Conservation (phyloP, 768 basidiomycete genomes). For the Termitomyces sp. region DNA sequence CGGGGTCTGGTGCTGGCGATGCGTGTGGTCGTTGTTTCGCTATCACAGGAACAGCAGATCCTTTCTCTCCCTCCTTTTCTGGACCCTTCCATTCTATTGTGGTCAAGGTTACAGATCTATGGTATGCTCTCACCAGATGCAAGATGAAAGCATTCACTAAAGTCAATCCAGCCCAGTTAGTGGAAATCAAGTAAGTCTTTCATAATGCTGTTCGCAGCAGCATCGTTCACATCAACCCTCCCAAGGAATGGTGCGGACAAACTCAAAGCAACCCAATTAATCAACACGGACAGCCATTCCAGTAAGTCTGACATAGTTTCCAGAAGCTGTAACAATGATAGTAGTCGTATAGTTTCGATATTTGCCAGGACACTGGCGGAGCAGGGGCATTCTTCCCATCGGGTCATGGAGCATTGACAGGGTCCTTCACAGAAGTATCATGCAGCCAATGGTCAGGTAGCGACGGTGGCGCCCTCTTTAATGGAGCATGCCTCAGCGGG, state of each 20-base stretch:
- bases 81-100: conserved; percentile 51
- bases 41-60: conserved; percentile 43
- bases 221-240: not conserved
- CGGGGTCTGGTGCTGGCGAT: conserved; percentile 48
- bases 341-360: conserved; percentile 41
- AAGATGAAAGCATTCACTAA: not conserved
- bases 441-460: conserved; percentile 54
- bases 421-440: conserved; percentile 47
- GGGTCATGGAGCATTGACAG: conserved; percentile 47
- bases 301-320: conserved; percentile 28
- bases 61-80: conserved; percentile 41
- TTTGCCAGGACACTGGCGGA: conserved; percentile 55
- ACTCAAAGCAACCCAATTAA: conserved; percentile 33
- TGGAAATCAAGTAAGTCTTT: conserved; percentile 33
- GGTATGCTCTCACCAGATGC: conserved; percentile 18
- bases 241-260: conserved; percentile 50
- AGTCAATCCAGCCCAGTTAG: conserved; percentile 28
- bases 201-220: not conserved
- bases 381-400: conserved; percentile 48
- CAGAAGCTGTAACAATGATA: not conserved
- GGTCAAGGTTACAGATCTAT: conserved; percentile 44
- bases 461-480: conserved; percentile 40
- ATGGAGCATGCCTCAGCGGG: conserved; percentile 45
- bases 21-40: conserved; percentile 60
- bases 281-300: conserved; percentile 37